These are phyloP conservation scores for Brassica hybrid DNA, from an alignment of 441 rosid species.

Conservation along the genomic window DNA sequence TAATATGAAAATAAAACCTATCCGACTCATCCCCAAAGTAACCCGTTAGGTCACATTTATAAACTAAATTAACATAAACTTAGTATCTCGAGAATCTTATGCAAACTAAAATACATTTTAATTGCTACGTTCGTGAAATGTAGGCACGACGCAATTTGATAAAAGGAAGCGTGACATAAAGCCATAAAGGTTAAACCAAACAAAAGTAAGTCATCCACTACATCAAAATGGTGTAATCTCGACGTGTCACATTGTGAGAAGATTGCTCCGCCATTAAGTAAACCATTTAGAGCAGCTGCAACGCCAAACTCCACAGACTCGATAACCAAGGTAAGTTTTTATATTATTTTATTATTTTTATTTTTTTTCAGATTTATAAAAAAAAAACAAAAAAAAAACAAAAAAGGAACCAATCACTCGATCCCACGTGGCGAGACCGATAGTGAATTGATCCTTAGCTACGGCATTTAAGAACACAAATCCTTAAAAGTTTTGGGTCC, in stretches of 20 bases:
- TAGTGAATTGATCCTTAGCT: too few species aligned
- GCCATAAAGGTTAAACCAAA: constrained; percentile 27
- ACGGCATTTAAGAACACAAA: too few species aligned
- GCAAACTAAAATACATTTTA: not conserved
- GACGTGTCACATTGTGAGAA: constrained; percentile 37
- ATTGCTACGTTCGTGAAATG: constrained; percentile 30
- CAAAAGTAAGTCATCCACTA: constrained; percentile 31
- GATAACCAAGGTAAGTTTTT: too few species aligned
- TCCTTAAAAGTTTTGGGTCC: too few species aligned
- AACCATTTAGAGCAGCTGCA: too few species aligned
- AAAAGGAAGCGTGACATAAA: constrained; percentile 39
- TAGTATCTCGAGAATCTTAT: not conserved
- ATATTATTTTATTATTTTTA: too few species aligned
- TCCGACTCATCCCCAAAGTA: constrained; percentile 20
- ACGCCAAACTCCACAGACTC: too few species aligned
- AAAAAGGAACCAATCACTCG: too few species aligned
- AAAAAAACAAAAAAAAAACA: too few species aligned
- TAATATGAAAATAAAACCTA: not conserved
- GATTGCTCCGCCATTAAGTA: constrained; percentile 45
- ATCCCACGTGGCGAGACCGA: too few species aligned
- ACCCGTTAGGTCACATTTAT: constrained; percentile 30
- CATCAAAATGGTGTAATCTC: constrained; percentile 24
- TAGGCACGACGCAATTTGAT: constrained; percentile 30
- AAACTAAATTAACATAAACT: not conserved
- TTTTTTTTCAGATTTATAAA: too few species aligned